Base-by-base conservation (phyloP, 768 basidiomycete genomes). In the Saitozyma sp. region DNA sequence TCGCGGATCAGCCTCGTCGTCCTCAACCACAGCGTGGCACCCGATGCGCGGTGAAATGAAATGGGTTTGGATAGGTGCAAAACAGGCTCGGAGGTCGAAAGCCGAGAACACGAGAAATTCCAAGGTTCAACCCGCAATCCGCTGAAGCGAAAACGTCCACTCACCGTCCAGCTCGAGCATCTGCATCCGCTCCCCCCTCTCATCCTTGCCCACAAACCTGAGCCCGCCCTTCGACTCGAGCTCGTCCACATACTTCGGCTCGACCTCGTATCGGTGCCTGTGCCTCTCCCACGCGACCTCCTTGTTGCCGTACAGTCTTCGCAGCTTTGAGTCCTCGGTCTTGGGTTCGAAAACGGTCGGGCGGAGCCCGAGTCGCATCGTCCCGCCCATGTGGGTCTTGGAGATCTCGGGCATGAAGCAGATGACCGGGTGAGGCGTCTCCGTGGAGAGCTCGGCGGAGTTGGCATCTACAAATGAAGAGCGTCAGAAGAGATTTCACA, bases 401-500 rank as follows among this genome's bases (percentile, higher is more conserved):
- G 92, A 96, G 70, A 99, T 91, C 78, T 99, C 96, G 16, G 96
- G 96, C 96, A 99, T 99, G 85, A 94, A 98, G 69, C 98, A 84
- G 80, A 97, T 83, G 59, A 93, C 84, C 1, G 89, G 90, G 66
- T 88, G 82, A n/a, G 81, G 78, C 9, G 77, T 76, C 9, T 70
- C 60, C 3, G 85, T 74, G 46, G 84, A 80, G 69, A 98, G 90
- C 79, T 99, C 95, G 39, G 86, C 81, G 3, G 95, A 98, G 52
- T 87, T 89, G 6, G 95, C 92, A 59, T 86, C 92, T 90, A 37
- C 61, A 5, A 5, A 29, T 2, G 29, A 29, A 29, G 5, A 29
- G 5, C 5, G 29, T 29, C 29, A 29, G 29, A 2, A 29, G 5
- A 29, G 29, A 29, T 5, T 29, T 5, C 5, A 5, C 29, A 2